Conservation (phyloP, 2,329 filamentous ascomycete genomes). For the Colletotrichum sp. region DNA sequence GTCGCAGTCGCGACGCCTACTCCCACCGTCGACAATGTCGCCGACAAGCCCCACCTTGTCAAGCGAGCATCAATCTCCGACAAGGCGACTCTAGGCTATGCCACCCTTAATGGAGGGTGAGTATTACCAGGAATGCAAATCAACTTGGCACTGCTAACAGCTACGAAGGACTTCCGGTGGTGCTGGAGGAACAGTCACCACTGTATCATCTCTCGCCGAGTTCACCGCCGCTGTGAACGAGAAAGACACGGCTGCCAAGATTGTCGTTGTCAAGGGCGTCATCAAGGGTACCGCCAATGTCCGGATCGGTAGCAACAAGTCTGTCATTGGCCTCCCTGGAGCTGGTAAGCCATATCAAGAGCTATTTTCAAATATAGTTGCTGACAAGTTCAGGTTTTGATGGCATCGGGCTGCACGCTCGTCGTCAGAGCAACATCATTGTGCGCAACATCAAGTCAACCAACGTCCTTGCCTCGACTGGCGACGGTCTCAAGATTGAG, state of each 20-base stretch:
- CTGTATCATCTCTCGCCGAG: slow-evolving; percentile 48
- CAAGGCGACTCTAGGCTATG: slow-evolving; percentile 43
- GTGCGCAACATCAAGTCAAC: slow-evolving; percentile 57
- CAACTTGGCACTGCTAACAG: background rate
- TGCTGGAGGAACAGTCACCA: slow-evolving; percentile 50
- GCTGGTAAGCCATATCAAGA: background rate
- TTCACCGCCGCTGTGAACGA: slow-evolving; percentile 49
- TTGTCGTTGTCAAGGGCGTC: slow-evolving; percentile 41
- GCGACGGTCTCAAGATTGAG: slow-evolving; percentile 42
- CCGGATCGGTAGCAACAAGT: slow-evolving; percentile 46
- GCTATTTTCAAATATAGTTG: background rate
- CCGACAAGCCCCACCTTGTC: slow-evolving; percentile 10
- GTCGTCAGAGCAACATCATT: slow-evolving; percentile 56
- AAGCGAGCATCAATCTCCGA: slow-evolving; percentile 25
- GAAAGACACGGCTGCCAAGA: slow-evolving; percentile 36
- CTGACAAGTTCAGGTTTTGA: slow-evolving; percentile 1
- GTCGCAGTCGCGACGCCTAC: slow-evolving; percentile 20
- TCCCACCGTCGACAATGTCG: slow-evolving; percentile 7
- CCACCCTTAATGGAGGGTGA: slow-evolving; percentile 44
- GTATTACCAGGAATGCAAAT: background rate
- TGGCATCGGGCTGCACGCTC: slow-evolving; percentile 46
- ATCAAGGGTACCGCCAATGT: slow-evolving; percentile 42
- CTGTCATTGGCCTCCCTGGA: slow-evolving; percentile 40
- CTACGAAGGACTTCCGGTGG: slow-evolving; percentile 49
- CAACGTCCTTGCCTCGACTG: slow-evolving; percentile 39